Base-by-base conservation (phyloP, 768 basidiomycete genomes). In the Russula sp. region DNA sequence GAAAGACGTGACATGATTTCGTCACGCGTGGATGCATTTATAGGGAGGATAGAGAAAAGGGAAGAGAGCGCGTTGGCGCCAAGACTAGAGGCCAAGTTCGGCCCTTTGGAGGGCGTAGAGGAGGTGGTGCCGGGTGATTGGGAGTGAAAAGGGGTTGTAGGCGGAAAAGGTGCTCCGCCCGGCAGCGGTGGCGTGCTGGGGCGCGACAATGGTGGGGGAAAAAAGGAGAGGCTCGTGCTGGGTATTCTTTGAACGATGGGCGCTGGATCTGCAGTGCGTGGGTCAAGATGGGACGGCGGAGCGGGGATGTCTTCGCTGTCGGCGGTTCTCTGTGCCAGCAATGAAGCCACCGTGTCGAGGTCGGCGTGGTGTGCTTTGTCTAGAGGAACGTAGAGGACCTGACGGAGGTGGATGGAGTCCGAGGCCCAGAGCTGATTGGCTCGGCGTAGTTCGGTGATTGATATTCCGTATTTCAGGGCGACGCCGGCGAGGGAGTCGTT, bases 361-460 rank as follows among this genome's bases (percentile, higher is more conserved):
- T 71, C 76, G 49, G 79, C 74, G 25, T 79, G 79, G 35, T 79
- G 75, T 25, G 83, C 78, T 64, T 78, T 78, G 54, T 86, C 83
- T 39, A 87, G 69, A 0, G 95, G 93, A 59, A 98, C 87, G 68
- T 89, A 86, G 39, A 97, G 82, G 7, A 83, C 78, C 49, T 85
- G 84, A 34, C 95, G 88, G 38, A 94, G 81, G 74, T 96, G 92
- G 49, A 99, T 89, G 1, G 92, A 81, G 71, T 98, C 97, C 7
- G 90, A 88, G 7, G 92, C 73, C 97, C 97, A 99, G 8, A 99
- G 77, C 66, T 94, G 91, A 73, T 99, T 99, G 51, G 86, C 86
- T 67, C 85, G 80, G 51, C 95, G 86, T 13, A 99, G 80, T 14
- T 88, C 86, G 32, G 90, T 81, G 56, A 97, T 77, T 18, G 86